Evolutionary conservation across 2,329 filamentous ascomycete genomes (phyloP).

Genomic region (Pseudocercospora fijiensis): DNA sequence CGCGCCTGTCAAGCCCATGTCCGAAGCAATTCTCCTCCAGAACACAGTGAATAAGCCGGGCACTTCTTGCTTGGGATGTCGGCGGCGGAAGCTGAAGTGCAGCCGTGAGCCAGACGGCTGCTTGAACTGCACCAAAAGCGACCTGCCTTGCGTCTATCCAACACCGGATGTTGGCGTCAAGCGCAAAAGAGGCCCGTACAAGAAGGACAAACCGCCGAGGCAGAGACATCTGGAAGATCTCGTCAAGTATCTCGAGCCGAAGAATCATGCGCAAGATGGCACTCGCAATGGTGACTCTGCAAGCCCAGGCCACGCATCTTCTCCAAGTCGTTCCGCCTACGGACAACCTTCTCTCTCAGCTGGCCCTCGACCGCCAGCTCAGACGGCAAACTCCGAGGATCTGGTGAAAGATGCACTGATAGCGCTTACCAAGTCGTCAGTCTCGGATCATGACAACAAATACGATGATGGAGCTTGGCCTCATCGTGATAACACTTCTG

Average conservation of each 20-base stretch:
- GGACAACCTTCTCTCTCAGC: background rate
- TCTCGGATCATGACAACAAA: conserved; percentile 24
- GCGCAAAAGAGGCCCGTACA: conserved; percentile 35
- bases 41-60: conserved; percentile 31
- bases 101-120: conserved; percentile 31
- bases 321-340: conserved; percentile 1
- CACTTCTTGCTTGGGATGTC: conserved; percentile 33
- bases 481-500: conserved; percentile 7
- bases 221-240: conserved; percentile 35
- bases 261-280: conserved; percentile 10
- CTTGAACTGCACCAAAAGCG: conserved; percentile 30
- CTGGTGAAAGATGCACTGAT: conserved; percentile 33
- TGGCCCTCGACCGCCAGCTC: conserved; percentile 5
- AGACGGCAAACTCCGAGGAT: conserved; percentile 22
- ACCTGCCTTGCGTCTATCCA: conserved; percentile 33
- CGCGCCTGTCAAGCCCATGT: conserved; percentile 12
- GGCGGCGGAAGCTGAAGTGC: conserved; percentile 34
- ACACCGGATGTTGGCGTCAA: conserved; percentile 30
- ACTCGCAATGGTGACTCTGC: background rate
- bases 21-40: conserved; percentile 21
- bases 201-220: conserved; percentile 33
- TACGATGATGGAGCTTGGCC: conserved; percentile 18
- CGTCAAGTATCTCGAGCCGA: conserved; percentile 32
- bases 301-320: conserved; percentile 18
- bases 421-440: conserved; percentile 30